Conservation (phyloP, 352 stramenopile genomes). For the Bremia lactucae region DNA sequence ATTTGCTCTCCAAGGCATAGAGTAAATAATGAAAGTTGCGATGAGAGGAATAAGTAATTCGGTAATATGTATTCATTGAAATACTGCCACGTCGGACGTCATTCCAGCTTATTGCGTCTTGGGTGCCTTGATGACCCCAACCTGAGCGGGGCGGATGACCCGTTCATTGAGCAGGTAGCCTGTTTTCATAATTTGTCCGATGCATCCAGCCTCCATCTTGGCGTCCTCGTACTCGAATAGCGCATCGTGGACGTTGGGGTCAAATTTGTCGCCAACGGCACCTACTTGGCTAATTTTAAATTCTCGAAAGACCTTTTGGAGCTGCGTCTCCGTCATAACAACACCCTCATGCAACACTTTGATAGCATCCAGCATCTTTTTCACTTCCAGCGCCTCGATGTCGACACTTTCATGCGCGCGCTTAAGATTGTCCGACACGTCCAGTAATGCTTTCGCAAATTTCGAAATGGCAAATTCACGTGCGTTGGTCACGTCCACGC, state of each 20-base stretch:
- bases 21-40: too few relatives aligned
- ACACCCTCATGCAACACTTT: constrained; percentile 79
- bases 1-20: too few relatives aligned
- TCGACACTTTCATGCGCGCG: constrained; percentile 87
- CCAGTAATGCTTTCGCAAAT: constrained; percentile 94
- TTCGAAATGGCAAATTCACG: constrained; percentile 92
- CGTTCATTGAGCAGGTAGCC: constrained; percentile 95
- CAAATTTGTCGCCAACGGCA: constrained; percentile 92
- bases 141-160: constrained; percentile 93
- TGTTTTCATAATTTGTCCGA: constrained; percentile 95
- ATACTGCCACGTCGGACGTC: too few relatives aligned
- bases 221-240: constrained; percentile 95
- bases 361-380: constrained; percentile 57
- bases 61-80: too few relatives aligned
- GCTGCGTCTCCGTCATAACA: constrained; percentile 91
- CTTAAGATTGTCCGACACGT: constrained; percentile 96
- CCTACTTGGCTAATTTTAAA: constrained; percentile 90
- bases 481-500: constrained; percentile 89
- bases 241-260: constrained; percentile 96
- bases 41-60: too few relatives aligned
- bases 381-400: constrained; percentile 55
- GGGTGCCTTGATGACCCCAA: constrained; percentile 79
- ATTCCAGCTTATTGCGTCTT: constrained; percentile 20
- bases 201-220: constrained; percentile 75
- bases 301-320: constrained; percentile 93